phyloP scores from a whole-genome alignment of 192 early-diverging fungal genomes.

The Linnemannia zychae region DNA sequence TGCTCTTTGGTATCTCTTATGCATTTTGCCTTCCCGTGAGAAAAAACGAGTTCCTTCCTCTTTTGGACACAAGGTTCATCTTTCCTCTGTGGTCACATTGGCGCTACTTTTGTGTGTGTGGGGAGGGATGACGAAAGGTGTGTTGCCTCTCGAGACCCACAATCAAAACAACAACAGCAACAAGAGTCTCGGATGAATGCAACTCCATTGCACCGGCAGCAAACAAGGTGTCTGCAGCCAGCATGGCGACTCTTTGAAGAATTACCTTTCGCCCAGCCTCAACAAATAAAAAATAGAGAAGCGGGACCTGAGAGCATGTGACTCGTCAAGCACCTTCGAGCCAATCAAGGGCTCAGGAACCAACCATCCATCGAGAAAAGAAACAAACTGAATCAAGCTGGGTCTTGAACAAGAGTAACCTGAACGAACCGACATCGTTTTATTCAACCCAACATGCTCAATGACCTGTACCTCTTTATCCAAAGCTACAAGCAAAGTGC shows the following conservation, averaged over 20 bases:
- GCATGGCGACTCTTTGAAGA: neutral
- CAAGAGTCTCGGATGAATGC: neutral
- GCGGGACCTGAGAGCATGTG: slow-evolving; percentile 3
- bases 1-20: neutral
- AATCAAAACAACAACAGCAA: neutral
- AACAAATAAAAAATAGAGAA: neutral
- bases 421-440: too few species aligned
- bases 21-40: slow-evolving; percentile 24
- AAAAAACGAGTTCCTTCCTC: slow-evolving; percentile 38
- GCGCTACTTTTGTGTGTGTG: neutral
- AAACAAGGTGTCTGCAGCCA: neutral
- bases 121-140: neutral
- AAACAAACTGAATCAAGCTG: neutral
- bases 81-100: neutral
- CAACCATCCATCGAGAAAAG: neutral
- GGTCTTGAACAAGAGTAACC: neutral
- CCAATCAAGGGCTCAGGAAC: neutral
- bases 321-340: neutral
- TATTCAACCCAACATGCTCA: too few species aligned
- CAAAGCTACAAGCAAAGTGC: too few species aligned
- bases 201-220: neutral
- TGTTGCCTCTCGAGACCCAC: neutral
- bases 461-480: too few species aligned
- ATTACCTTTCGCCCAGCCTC: neutral
- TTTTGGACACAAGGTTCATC: slow-evolving; percentile 14